Conservation (phyloP, 208 protist genomes). For the Crithidia fasciculata region DNA sequence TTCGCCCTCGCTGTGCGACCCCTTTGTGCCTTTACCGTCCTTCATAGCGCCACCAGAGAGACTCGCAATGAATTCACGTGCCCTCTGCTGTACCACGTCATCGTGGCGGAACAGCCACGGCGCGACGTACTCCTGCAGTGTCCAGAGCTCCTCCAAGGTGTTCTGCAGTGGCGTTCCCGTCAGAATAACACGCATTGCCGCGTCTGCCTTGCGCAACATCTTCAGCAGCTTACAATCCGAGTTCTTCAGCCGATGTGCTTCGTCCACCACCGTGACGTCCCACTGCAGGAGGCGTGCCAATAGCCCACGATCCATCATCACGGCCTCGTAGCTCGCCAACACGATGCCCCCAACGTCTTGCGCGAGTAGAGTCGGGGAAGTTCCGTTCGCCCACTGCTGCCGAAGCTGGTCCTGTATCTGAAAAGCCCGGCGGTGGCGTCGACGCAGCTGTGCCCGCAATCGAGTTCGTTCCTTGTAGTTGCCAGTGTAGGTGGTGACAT, state of each 20-base stretch:
- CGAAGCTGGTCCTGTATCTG: conserved; percentile 45
- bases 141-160: conserved; percentile 97
- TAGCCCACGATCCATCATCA: conserved; percentile 57
- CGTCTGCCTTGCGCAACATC: conserved; percentile 92
- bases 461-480: conserved; percentile 26
- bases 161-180: conserved; percentile 98
- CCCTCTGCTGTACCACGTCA: conserved; percentile 33
- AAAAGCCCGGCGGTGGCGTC: conserved; percentile 45
- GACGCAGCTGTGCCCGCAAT: conserved; percentile 56
- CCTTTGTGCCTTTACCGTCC: too few species aligned
- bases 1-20: too few species aligned
- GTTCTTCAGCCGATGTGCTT: conserved; percentile 96
- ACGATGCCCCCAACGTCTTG: conserved; percentile 58
- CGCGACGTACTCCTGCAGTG: conserved; percentile 97
- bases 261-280: conserved; percentile 89
- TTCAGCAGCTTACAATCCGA: conserved; percentile 85
- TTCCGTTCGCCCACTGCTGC: conserved; percentile 39
- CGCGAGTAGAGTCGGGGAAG: conserved; percentile 19
- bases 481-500: conserved; percentile 72
- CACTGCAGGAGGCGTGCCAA: conserved; percentile 41
- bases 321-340: conserved; percentile 95
- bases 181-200: conserved; percentile 94
- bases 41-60: background rate
- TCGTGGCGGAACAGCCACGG: conserved; percentile 90
- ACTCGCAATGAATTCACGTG: conserved; percentile 52